A percentile compares a stretch with the other conserved stretches of the same genome.
Evolutionary conservation across 2,329 filamentous ascomycete species (phyloP).

Genomic region (Trichoderma arundinaceum): DNA sequence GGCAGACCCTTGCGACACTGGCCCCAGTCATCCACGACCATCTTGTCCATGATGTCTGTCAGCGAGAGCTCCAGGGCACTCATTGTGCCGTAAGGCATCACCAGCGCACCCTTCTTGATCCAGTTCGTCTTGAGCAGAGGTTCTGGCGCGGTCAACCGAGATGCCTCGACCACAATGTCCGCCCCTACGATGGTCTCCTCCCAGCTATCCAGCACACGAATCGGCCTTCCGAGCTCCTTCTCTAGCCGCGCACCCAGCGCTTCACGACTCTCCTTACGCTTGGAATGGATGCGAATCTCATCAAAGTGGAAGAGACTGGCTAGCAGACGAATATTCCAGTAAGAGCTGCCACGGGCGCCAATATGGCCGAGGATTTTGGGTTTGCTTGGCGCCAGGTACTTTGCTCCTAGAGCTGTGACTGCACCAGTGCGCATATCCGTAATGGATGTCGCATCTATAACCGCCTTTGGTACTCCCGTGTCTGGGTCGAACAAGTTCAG

Average conservation of each 20-base stretch:
- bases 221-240: slow-evolving; percentile 24
- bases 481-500: slow-evolving; percentile 29
- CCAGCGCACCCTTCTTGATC: slow-evolving; percentile 25
- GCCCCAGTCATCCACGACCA: slow-evolving; percentile 31
- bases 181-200: slow-evolving; percentile 26
- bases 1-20: slow-evolving; percentile 32
- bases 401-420: slow-evolving; percentile 27
- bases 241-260: slow-evolving; percentile 24
- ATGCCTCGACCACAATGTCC: slow-evolving; percentile 29
- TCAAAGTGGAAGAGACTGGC: slow-evolving; percentile 30
- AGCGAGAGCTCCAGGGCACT: slow-evolving; percentile 29
- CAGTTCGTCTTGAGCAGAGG: slow-evolving; percentile 27
- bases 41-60: slow-evolving; percentile 31
- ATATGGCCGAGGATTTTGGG: slow-evolving; percentile 29
- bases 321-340: slow-evolving; percentile 29
- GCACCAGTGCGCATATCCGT: slow-evolving; percentile 30
- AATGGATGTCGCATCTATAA: slow-evolving; percentile 29
- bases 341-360: slow-evolving; percentile 27
- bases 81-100: slow-evolving; percentile 31
- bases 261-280: slow-evolving; percentile 29
- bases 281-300: slow-evolving; percentile 27
- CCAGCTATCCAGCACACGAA: slow-evolving; percentile 27
- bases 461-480: slow-evolving; percentile 22
- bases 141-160: slow-evolving; percentile 24
- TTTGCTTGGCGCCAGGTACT: slow-evolving; percentile 27